Percentiles rank a stretch among this genome's conserved stretches.
phyloP scores from a whole-genome alignment of 129 eudicot species.

The Flaveria brownii region DNA sequence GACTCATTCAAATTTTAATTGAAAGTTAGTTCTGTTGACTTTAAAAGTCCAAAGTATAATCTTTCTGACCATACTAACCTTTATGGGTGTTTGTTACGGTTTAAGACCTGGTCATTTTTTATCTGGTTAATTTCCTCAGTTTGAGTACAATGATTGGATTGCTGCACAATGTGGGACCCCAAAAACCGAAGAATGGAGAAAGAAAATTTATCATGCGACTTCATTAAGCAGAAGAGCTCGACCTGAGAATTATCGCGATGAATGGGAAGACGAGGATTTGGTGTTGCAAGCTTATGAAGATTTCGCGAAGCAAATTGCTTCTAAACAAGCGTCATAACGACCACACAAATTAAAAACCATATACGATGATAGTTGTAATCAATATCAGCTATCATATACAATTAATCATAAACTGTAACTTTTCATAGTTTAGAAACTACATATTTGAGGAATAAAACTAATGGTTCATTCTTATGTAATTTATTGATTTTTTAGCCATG shows the following conservation, averaged over 20 bases:
- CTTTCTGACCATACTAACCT: too few relatives aligned
- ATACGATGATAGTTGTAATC: not conserved
- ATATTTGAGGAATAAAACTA: not conserved
- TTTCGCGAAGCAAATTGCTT: conserved; percentile 37
- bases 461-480: not conserved
- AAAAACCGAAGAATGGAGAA: conserved; percentile 92
- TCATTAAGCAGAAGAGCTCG: conserved; percentile 40
- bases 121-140: conserved; percentile 41
- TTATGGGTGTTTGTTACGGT: too few relatives aligned
- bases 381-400: not conserved
- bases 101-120: not conserved
- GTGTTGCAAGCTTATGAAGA: conserved; percentile 60
- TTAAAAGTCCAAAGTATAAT: too few relatives aligned
- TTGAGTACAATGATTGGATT: conserved; percentile 86
- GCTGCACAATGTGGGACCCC: conserved; percentile 57
- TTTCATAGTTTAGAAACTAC: not conserved
- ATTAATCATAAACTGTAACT: not conserved
- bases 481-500: too few relatives aligned
- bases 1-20: too few relatives aligned
- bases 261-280: conserved; percentile 78
- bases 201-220: conserved; percentile 54
- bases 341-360: not conserved
- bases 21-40: too few relatives aligned
- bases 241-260: conserved; percentile 78
- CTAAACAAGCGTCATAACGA: not conserved